Base-by-base conservation (phyloP, 106 monocot species). In the Narthecium ossifragum region DNA sequence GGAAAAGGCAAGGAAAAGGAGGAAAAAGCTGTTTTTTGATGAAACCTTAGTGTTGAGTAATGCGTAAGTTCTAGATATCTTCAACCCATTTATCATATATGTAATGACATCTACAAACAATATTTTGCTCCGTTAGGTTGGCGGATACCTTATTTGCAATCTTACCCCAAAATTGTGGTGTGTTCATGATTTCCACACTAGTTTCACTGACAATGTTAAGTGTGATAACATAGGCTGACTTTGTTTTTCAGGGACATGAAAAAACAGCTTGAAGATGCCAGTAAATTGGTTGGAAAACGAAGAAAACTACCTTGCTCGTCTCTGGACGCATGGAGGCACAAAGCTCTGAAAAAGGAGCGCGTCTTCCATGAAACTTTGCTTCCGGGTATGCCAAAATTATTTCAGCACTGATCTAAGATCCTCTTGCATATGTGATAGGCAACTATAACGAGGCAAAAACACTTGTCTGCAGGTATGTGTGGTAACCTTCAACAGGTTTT, bases 21-120 rank as follows among this genome's bases (percentile, higher is more conserved):
- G 66, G 57, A 60, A 39, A 40, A 66, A 54, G n/a, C 69, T 37
- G 10, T 69, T 45, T 26, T 78, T 75, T 72, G 89, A 84, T 57
- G 57, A 50, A 41, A 6, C 50, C 13, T 10, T 90, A 18, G 81
- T 90, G 6, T 70, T 90, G 73, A 70, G 47, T 37, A 85, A 90
- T 67, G 64, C 11, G 90, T 90, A 66, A 61, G 74, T 78, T 15
- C 24, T 4, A 0, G 24, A 5, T 26, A 28, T 26, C 33, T 40
- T n/a, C 47, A 26, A n/a, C n/a, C n/a, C n/a, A n/a, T n/a, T n/a
- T n/a, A n/a, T n/a, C n/a, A n/a, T n/a, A n/a, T n/a, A n/a, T n/a
- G n/a, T n/a, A n/a, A n/a, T n/a, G n/a, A n/a, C n/a, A n/a, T n/a
- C n/a, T n/a, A n/a, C n/a, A n/a, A n/a, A n/a, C n/a, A n/a, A n/a